Evolutionary conservation across 805 yeast species (phyloP).

Genomic region (Myxozyma neglecta): DNA sequence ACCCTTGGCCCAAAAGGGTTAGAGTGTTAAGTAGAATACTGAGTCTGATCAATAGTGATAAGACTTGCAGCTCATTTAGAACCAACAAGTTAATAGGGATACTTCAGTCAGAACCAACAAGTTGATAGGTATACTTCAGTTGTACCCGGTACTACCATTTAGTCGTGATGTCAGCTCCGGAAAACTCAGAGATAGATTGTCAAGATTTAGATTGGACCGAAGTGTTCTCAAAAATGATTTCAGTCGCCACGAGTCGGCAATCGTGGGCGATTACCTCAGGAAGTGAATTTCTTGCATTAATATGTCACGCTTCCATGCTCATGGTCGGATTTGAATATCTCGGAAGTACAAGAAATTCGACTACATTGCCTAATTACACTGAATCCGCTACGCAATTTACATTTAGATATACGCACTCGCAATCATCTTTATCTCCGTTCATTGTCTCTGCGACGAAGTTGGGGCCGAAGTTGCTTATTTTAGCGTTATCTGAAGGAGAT

Average conservation of each 20-base stretch:
- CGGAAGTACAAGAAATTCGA: constrained; percentile 8
- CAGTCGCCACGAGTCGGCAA: background rate
- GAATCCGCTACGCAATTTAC: constrained; percentile 13
- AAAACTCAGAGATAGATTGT: constrained; percentile 3
- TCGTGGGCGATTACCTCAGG: background rate
- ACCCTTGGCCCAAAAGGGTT: too few relatives aligned
- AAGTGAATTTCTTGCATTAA: constrained; percentile 12
- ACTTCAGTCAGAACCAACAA: too few relatives aligned
- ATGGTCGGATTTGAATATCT: constrained; percentile 22
- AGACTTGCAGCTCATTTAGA: too few relatives aligned
- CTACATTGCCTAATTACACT: background rate
- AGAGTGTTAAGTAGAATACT: too few relatives aligned
- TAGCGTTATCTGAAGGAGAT: constrained; percentile 19
- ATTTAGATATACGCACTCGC: constrained; percentile 17
- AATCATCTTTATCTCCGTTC: constrained; percentile 22
- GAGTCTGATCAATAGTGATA: too few relatives aligned
- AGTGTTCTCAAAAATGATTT: background rate
- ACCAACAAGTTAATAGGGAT: too few relatives aligned
- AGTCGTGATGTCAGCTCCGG: constrained; percentile 1
- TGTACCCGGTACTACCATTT: too few relatives aligned
- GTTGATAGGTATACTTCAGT: too few relatives aligned
- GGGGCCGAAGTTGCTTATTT: constrained; percentile 19
- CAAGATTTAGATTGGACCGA: background rate
- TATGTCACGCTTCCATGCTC: constrained; percentile 20
- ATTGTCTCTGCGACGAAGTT: constrained; percentile 13